A percentile compares a stretch with the other conserved stretches of the same genome.
phyloP scores from a whole-genome alignment of 352 stramenopile genomes.

The Pythium sukuiense region DNA sequence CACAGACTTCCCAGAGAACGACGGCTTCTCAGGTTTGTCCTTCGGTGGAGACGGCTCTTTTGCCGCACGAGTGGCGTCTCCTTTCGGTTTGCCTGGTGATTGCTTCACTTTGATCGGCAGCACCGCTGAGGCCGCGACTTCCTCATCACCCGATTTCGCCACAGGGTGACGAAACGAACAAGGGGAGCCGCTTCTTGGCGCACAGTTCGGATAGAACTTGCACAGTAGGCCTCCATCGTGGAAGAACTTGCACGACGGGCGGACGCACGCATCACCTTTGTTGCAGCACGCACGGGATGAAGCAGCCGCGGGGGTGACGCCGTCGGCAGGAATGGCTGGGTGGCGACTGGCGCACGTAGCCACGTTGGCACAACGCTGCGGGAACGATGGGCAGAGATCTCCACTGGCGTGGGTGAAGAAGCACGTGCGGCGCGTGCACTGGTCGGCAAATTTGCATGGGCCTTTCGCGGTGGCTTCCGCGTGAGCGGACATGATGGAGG shows the following conservation, averaged over 20 bases:
- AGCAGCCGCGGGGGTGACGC: not conserved
- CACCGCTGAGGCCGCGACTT: not conserved
- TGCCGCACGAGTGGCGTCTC: not conserved
- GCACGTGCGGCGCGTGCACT: slow-evolving; percentile 22
- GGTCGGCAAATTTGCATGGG: slow-evolving; percentile 14
- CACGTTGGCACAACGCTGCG: slow-evolving; percentile 10
- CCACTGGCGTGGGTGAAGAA: slow-evolving; percentile 18
- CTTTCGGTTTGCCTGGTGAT: slow-evolving; percentile 11
- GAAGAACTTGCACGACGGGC: slow-evolving; percentile 8
- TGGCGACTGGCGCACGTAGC: slow-evolving; percentile 13
- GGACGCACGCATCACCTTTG: slow-evolving; percentile 3
- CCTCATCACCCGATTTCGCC: not conserved
- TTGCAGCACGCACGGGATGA: not conserved
- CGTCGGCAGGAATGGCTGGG: slow-evolving; percentile 1
- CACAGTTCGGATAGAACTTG: slow-evolving; percentile 3
- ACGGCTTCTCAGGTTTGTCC: not conserved
- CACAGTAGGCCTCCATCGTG: slow-evolving; percentile 14
- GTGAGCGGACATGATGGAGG: slow-evolving; percentile 2
- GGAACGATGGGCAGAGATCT: slow-evolving; percentile 21
- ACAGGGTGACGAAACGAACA: slow-evolving; percentile 7
- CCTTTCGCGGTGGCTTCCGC: not conserved
- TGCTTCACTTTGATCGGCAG: slow-evolving; percentile 3
- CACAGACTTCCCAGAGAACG: slow-evolving; percentile 5
- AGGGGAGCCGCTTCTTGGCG: not conserved
- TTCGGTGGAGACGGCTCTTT: slow-evolving; percentile 10